Base-by-base conservation (phyloP, 179 eudicot genomes). In the Kewa caespitosa region DNA sequence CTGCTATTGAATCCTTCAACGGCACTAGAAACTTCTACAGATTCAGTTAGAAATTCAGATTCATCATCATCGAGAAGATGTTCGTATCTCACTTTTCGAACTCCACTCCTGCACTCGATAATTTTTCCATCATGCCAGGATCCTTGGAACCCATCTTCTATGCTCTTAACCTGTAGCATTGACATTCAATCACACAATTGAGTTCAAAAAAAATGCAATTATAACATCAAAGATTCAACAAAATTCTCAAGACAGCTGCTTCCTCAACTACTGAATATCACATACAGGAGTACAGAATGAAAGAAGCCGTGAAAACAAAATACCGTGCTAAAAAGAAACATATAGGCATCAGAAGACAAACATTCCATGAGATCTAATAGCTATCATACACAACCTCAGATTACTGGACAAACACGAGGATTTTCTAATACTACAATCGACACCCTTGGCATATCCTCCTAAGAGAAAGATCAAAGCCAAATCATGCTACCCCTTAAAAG, bases 51-150 rank as follows among this genome's bases (percentile, higher is more conserved):
- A 32, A 34, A 32, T 43, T 52, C 70, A 68, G 71, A 48, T 32
- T 34, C 78, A 33, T 85, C 84, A 55, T 87, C 89, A 18, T 75
- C 39, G 4, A 91, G 74, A 78, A 84, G 79, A 64, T 90, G 69
- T 39, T 85, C 88, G 59, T 88, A 96, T 72, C 61, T 69, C 38
- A 96, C 90, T n/a, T 12, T 22, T 32, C 87, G 87, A 70, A 32
- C 54, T 70, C 64, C 69, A 17, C 52, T 23, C 62, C 69, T 60
- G 59, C 81, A 80, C 15, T 41, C 54, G 69, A 79, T 77, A 28
- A 96, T 76, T 23, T 30, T 72, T 67, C 85, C 99, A 57, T 82
- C 31, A 82, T 91, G 96, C 99, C 99, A 96, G 31, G 98, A 93
- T 34, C 98, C 98, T 27, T 55, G 78, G 64, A 84, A 86, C 61